phyloP scores from a whole-genome alignment of 192 early-diverging fungal species.

The Blastocladiella britannica region DNA sequence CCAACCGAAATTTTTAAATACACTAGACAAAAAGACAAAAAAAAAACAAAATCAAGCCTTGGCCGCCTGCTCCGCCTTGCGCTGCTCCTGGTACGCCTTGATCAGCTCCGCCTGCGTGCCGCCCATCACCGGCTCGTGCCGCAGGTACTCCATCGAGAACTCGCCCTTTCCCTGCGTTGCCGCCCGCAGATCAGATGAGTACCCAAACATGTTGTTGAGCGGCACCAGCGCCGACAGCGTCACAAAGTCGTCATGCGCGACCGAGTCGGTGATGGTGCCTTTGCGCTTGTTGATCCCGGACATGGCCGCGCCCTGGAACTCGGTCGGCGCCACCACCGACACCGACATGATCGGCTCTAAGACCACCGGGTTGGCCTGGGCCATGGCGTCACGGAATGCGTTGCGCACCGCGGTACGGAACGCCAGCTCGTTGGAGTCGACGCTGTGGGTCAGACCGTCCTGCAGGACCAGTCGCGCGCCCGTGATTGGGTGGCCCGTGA shows the following conservation, averaged over 20 bases:
- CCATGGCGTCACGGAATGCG: conserved; percentile 81
- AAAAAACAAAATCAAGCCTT: too few relatives aligned
- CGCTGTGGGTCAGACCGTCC: conserved; percentile 78
- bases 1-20: too few relatives aligned
- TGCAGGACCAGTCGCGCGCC: conserved; percentile 68
- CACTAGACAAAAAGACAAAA: too few relatives aligned
- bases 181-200: conserved; percentile 82
- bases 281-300: conserved; percentile 91
- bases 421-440: conserved; percentile 90
- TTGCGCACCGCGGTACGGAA: conserved; percentile 71
- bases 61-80: background rate
- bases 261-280: conserved; percentile 81
- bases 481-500: conserved; percentile 80
- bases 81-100: conserved; percentile 64
- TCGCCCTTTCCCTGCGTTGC: conserved; percentile 92
- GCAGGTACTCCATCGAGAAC: conserved; percentile 93
- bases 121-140: conserved; percentile 53
- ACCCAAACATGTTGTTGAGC: conserved; percentile 97
- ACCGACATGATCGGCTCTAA: conserved; percentile 96
- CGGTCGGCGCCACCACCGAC: conserved; percentile 62
- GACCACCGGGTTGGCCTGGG: conserved; percentile 56
- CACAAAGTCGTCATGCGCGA: conserved; percentile 81
- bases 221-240: conserved; percentile 69
- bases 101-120: conserved; percentile 71
- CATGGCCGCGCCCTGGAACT: conserved; percentile 83